Conservation (phyloP, 805 yeast genomes). For the Jamesozyma piceae region DNA sequence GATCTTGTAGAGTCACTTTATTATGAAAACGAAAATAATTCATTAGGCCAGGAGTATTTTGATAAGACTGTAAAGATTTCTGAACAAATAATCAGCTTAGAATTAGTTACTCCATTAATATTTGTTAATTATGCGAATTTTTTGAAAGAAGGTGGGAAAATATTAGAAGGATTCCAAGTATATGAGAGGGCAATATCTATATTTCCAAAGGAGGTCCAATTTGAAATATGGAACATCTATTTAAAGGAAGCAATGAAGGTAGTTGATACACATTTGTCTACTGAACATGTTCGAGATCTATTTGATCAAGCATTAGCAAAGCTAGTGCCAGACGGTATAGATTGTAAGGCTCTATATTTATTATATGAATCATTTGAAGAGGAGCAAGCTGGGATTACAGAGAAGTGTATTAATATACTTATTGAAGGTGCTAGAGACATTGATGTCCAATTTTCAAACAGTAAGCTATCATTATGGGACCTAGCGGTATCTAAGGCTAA, state of each 20-base stretch:
- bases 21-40: no score
- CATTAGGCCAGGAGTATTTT: no score
- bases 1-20: no score
- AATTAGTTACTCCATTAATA: no score
- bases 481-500: slow-evolving; percentile 35
- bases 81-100: no score
- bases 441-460: slow-evolving; percentile 12
- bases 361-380: slow-evolving; percentile 58
- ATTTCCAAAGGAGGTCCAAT: slow-evolving; percentile 41
- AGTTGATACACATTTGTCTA: slow-evolving; percentile 18
- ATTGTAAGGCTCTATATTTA: slow-evolving; percentile 40
- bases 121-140: no score
- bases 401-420: slow-evolving; percentile 42
- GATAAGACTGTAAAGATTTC: no score
- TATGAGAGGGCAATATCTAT: slow-evolving; percentile 60
- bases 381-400: slow-evolving; percentile 36
- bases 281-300: slow-evolving; percentile 57
- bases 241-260: slow-evolving; percentile 39
- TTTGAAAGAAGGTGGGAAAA: background rate
- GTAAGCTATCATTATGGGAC: slow-evolving; percentile 36
- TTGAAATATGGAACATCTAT: slow-evolving; percentile 67
- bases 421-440: slow-evolving; percentile 33
- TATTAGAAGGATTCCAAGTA: slow-evolving; percentile 38
- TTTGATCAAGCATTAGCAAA: slow-evolving; percentile 57
- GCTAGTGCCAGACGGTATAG: slow-evolving; percentile 37